Base-by-base conservation (phyloP, 164 flowering plant genomes). In the Aristolochia contorta region DNA sequence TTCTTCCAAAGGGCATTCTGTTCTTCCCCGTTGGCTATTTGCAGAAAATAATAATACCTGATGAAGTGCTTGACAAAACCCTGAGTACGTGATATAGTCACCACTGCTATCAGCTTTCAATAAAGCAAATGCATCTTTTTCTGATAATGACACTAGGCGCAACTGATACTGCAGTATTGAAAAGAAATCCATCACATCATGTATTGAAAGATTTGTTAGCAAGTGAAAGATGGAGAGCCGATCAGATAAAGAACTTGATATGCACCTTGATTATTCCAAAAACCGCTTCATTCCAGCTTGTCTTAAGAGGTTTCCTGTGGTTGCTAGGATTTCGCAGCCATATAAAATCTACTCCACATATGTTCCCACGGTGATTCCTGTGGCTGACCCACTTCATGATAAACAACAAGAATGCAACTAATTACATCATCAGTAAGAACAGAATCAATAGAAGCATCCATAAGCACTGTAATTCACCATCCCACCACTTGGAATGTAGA, bases 311-410 rank as follows among this genome's bases (percentile, higher is more conserved):
- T 61, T 86, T 86, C 19, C 85, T 58, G 52, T 79, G 75, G 48
- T 74, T 80, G 45, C 81, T 79, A 18, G 99, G 96, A 69, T 90
- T 90, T 30, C 89, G 88, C 77, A 93, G 95, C 99, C 99, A 93
- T 80, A 93, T 90, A 60, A 93, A 93, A 75, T 93, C 99, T 41
- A 93, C 99, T 27, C 91, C 99, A 64, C 99, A 93, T 33, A 88
- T 81, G 67, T 93, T 84, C 19, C 99, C 97, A 32, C 88, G 79
- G 72, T 93, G 99, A 71, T 93, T 91, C 32, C 85, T 81, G 72
- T 93, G 99, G 75, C 99, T 93, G 33, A 93, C 82, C 99, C 99
- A 93, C 99, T 93, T 75, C 18, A 60, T n/a, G 16, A 37, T 37
- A 10, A 37, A 37, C 5, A 37, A 37, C 43, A 37, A 8, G 43